Evolutionary conservation across 2,329 filamentous ascomycete species (phyloP).

Genomic region (Trichoderma sp.): DNA sequence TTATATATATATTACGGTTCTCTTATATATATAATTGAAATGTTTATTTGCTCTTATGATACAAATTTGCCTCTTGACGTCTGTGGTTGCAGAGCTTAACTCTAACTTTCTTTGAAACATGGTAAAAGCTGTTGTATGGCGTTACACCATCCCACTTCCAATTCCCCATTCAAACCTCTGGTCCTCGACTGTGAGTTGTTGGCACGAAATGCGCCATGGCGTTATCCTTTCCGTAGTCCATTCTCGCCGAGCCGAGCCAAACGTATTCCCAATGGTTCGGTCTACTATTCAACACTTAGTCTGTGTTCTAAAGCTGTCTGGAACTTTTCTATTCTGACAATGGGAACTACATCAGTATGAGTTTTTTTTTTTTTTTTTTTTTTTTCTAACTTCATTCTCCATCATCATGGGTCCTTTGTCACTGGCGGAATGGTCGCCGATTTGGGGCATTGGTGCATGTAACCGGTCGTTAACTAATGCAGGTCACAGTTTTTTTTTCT

Average conservation of each 20-base stretch:
- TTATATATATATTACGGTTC: conserved; percentile 21
- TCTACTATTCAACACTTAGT: not conserved
- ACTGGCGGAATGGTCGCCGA: not conserved
- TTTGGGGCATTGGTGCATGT: not conserved
- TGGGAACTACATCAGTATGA: not conserved
- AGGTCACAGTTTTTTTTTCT: not conserved
- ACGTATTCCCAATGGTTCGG: not conserved
- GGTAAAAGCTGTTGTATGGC: not conserved
- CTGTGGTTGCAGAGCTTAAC: conserved; percentile 8
- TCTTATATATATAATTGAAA: conserved; percentile 18
- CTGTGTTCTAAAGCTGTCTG: not conserved
- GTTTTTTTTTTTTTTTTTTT: not conserved
- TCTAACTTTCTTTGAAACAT: conserved; percentile 11
- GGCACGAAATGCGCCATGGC: conserved; percentile 2
- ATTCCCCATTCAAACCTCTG: not conserved
- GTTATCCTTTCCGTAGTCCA: conserved; percentile 11
- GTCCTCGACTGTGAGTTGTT: not conserved
- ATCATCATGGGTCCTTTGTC: not conserved
- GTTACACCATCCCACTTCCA: not conserved
- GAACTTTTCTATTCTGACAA: not conserved
- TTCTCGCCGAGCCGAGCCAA: not conserved
- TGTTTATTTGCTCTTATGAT: conserved; percentile 16
- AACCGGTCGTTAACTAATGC: conserved; percentile 1
- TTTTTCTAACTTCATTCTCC: not conserved
- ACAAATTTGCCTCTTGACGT: not conserved